These are phyloP conservation scores for Mikania micrantha DNA, from an alignment of 129 eudicot genomes.

Conservation along the genomic window DNA sequence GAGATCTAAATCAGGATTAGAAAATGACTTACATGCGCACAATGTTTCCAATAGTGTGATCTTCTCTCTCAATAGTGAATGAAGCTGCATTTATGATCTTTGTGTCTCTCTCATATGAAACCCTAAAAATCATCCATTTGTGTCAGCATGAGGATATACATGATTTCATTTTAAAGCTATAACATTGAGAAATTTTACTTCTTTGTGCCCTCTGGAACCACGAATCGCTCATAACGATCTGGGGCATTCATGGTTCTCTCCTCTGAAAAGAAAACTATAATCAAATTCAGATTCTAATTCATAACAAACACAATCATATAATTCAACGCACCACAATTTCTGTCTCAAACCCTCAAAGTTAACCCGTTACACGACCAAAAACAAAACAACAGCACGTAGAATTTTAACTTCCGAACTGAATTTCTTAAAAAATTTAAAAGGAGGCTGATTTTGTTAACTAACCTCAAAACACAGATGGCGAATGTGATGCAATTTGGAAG, in stretches of 20 bases:
- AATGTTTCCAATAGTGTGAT: constrained; percentile 91
- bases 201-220: constrained; percentile 80
- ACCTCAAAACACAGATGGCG: constrained; percentile 5
- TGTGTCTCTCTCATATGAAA: constrained; percentile 91
- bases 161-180: neutral
- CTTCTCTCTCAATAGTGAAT: constrained; percentile 88
- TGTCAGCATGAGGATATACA: neutral
- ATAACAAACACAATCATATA: neutral
- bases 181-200: constrained; percentile 37
- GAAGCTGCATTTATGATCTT: constrained; percentile 92
- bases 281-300: neutral
- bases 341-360: neutral
- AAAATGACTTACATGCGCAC: constrained; percentile 55
- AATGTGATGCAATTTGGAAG: neutral
- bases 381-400: neutral
- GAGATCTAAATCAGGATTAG: constrained; percentile 9
- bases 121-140: constrained; percentile 41
- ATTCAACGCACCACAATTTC: neutral
- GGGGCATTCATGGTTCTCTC: constrained; percentile 67
- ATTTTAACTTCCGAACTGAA: neutral
- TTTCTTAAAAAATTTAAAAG: neutral
- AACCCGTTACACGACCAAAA: neutral
- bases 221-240: constrained; percentile 83
- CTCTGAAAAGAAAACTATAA: neutral
- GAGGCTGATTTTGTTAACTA: neutral